A percentile compares a stretch with the other conserved stretches of the same genome.
These are phyloP conservation scores for Liriodendron chinense DNA, from an alignment of 164 flowering plant genomes.

Conservation along the genomic window DNA sequence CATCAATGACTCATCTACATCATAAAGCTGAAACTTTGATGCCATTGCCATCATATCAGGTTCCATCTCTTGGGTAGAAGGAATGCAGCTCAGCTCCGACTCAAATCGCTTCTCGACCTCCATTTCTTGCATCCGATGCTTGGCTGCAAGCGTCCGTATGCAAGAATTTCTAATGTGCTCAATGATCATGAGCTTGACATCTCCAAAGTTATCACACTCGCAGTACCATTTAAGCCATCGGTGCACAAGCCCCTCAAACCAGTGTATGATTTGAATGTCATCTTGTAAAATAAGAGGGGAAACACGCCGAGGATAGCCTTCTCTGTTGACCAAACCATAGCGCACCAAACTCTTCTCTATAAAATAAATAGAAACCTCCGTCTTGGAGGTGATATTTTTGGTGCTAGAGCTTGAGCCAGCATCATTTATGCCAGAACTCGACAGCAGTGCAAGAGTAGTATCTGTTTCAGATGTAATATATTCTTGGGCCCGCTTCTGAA, in stretches of 20 bases:
- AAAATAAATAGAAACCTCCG: slow-evolving; percentile 49
- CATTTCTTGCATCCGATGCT: slow-evolving; percentile 63
- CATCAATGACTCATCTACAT: slow-evolving; percentile 49
- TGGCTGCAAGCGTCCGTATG: slow-evolving; percentile 79
- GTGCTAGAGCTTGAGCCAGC: slow-evolving; percentile 16
- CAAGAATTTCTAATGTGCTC: slow-evolving; percentile 68
- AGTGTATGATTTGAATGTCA: slow-evolving; percentile 56
- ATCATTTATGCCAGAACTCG: slow-evolving; percentile 20
- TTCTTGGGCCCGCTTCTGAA: slow-evolving; percentile 53
- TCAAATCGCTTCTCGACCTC: slow-evolving; percentile 67
- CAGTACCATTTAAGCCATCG: slow-evolving; percentile 81
- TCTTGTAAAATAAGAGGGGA: slow-evolving; percentile 60
- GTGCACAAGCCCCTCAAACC: slow-evolving; percentile 70
- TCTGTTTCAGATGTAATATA: slow-evolving; percentile 73
- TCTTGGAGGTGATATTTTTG: slow-evolving; percentile 24
- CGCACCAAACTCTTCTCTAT: slow-evolving; percentile 61
- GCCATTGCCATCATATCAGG: slow-evolving; percentile 32
- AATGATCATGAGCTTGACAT: slow-evolving; percentile 50
- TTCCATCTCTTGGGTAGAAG: slow-evolving; percentile 51
- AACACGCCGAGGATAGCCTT: slow-evolving; percentile 54
- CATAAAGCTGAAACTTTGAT: slow-evolving; percentile 27
- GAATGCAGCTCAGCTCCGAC: slow-evolving; percentile 56
- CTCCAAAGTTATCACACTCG: slow-evolving; percentile 51
- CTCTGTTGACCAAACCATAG: slow-evolving; percentile 57
- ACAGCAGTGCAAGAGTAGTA: slow-evolving; percentile 49